Base-by-base conservation (phyloP, 2,329 filamentous ascomycete species). In the Madurella fahalii region DNA sequence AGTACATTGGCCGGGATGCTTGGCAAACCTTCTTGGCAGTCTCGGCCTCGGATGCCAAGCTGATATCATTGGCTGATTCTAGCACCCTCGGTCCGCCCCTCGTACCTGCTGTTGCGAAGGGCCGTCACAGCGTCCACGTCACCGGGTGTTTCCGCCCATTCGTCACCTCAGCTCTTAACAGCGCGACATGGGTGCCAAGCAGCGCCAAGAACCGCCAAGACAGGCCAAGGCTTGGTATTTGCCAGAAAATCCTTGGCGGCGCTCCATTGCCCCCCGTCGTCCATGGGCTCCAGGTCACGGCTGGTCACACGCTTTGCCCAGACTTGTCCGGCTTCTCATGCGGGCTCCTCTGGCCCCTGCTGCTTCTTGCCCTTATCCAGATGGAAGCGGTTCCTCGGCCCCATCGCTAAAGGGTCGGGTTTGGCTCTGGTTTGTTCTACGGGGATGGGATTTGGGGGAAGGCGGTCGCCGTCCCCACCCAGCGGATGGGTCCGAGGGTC, bases 231-330 rank as follows among this genome's bases (percentile, higher is more conserved):
- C 61, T 65, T 65, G 64, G 64, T 60, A 61, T 49, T 57, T 72
- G 82, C 56, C 68, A 70, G 52, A 76, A 75, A 58, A 63, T 74
- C 15, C 77, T 71, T 61, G 61, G 59, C 56, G 32, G 46, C 37
- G 53, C 56, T 56, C 52, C 56, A 50, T 48, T 52, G 43, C 52
- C 60, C 53, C 53, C 57, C 53, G 37, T 51, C 46, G 25, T 51
- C 46, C 53, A 15, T 56, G 44, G 55, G 58, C 60, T 58, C 54
- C 25, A 58, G 54, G 60, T 59, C n/a, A n/a, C n/a, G n/a, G n/a
- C n/a, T n/a, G n/a, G n/a, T n/a, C 61, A 61, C 59, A 61, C 56
- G 56, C 56, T 53, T 58, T 55, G 56, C 57, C 56, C 56, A 58
- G 51, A 31, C 40, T 47, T 56, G 46, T 43, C 47, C 46, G 39